A percentile compares a stretch with the other conserved stretches of the same genome.
phyloP scores from a whole-genome alignment of 2,329 filamentous ascomycete genomes.

The Atkinsonella texensis region DNA sequence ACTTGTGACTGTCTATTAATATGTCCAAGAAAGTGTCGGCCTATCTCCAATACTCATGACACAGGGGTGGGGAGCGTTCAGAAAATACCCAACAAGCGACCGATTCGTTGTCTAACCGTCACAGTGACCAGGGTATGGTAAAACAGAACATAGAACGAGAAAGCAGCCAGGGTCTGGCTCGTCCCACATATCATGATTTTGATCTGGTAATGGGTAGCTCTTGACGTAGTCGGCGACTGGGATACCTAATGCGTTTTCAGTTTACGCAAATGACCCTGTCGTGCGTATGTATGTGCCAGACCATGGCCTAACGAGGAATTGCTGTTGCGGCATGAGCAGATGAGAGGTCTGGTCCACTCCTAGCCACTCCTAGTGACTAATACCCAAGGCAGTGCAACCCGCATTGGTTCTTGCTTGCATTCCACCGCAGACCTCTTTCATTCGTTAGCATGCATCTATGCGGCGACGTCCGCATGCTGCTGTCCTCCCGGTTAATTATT shows the following conservation, averaged over 20 bases:
- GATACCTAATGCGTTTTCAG: not conserved
- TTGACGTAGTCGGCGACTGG: not conserved
- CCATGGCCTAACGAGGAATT: not conserved
- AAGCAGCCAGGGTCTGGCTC: not conserved
- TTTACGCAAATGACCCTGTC: not conserved
- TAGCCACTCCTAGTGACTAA: too few relatives aligned
- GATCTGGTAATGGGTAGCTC: not conserved
- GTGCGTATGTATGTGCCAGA: not conserved
- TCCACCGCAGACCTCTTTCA: too few relatives aligned
- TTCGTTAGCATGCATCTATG: too few relatives aligned
- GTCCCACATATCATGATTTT: not conserved
- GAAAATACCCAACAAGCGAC: not conserved
- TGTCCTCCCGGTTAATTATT: too few relatives aligned
- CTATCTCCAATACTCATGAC: not conserved
- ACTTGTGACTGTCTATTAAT: not conserved
- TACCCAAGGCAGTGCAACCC: too few relatives aligned
- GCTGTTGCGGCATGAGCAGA: not conserved
- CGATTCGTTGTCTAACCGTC: too few relatives aligned
- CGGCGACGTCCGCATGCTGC: too few relatives aligned
- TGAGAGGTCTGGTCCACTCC: too few relatives aligned
- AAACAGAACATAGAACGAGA: not conserved
- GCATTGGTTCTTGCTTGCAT: too few relatives aligned
- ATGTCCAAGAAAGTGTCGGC: not conserved
- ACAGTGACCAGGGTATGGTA: not conserved
- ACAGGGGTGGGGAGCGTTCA: not conserved